A percentile compares a stretch with the other conserved stretches of the same genome.
Evolutionary conservation across 495 filamentous ascomycete genomes (phyloP).

Genomic region (Poronia punctata): DNA sequence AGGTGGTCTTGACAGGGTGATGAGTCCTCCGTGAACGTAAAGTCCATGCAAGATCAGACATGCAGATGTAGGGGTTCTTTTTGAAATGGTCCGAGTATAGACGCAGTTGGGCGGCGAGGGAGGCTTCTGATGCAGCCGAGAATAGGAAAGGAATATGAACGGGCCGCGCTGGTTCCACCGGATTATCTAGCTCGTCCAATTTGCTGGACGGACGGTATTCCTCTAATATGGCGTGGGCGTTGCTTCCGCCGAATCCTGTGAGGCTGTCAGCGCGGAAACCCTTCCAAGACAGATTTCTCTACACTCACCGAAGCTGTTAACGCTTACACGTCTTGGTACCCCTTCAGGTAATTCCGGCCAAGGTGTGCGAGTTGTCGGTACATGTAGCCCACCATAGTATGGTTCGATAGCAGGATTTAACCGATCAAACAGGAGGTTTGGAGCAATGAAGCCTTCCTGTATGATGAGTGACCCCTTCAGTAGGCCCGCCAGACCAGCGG

Average conservation of each 20-base stretch:
- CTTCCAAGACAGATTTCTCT: no score
- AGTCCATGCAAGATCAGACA: conserved; percentile 5
- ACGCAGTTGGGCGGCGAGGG: not conserved
- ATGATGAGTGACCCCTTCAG: conserved; percentile 42
- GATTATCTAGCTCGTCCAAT: no score
- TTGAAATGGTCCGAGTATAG: conserved; percentile 2
- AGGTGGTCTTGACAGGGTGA: not conserved
- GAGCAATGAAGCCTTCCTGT: conserved; percentile 29
- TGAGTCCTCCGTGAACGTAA: conserved; percentile 1
- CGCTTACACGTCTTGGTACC: conserved; percentile 3
- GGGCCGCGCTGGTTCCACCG: no score
- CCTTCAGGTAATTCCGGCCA: conserved; percentile 6
- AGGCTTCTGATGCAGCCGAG: conserved; percentile 3
- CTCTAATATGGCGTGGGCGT: conserved; percentile 29
- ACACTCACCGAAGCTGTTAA: conserved; percentile 11
- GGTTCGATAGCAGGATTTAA: conserved; percentile 30
- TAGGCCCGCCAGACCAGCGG: conserved; percentile 36
- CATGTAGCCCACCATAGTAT: conserved; percentile 1
- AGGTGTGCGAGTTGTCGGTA: not conserved
- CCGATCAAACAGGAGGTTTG: conserved; percentile 30
- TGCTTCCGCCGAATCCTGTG: conserved; percentile 25
- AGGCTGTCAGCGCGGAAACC: no score
- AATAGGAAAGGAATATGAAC: conserved; percentile 9
- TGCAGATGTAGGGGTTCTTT: not conserved
- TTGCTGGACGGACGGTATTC: conserved; percentile 11